Conservation (phyloP, 768 basidiomycete genomes). For the Tulasnella sp. region DNA sequence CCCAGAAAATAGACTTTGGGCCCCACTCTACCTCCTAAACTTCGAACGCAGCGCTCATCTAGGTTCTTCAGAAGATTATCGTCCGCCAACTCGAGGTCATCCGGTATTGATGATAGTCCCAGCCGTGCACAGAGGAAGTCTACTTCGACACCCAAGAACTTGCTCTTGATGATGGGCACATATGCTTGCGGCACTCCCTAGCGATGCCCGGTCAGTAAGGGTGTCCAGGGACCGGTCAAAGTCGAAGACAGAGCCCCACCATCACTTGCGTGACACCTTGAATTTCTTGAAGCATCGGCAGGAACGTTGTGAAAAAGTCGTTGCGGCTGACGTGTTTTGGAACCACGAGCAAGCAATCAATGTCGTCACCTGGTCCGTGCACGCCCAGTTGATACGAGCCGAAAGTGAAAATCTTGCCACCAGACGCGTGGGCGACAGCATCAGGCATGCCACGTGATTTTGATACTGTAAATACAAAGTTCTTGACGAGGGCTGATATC, state of each 20-base stretch:
- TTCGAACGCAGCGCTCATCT: conserved; percentile 90
- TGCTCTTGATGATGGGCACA: conserved; percentile 89
- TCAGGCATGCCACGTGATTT: conserved; percentile 78
- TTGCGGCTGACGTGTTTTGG: conserved; percentile 93
- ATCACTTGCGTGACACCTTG: conserved; percentile 85
- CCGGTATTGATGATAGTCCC: conserved; percentile 79
- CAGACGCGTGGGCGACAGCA: conserved; percentile 78
- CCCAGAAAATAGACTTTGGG: background rate
- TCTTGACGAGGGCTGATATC: conserved; percentile 80
- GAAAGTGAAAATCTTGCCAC: conserved; percentile 98
- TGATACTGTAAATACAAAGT: conserved; percentile 82
- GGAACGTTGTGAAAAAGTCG: conserved; percentile 91
- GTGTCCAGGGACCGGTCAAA: background rate
- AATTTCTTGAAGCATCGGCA: conserved; percentile 73
- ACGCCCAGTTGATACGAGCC: conserved; percentile 97
- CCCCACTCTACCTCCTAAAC: conserved; percentile 62
- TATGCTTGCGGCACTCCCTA: conserved; percentile 96
- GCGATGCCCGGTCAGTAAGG: background rate
- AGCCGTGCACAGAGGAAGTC: conserved; percentile 92
- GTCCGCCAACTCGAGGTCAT: conserved; percentile 82
- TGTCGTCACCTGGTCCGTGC: conserved; percentile 91
- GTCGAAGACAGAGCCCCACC: conserved; percentile 45
- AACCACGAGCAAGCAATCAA: conserved; percentile 96
- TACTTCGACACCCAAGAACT: conserved; percentile 84
- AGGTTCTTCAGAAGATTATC: conserved; percentile 86